A percentile compares a stretch with the other conserved stretches of the same genome.
These are phyloP conservation scores for Starmerella asiatica DNA, from an alignment of 805 yeast species.

Conservation along the genomic window DNA sequence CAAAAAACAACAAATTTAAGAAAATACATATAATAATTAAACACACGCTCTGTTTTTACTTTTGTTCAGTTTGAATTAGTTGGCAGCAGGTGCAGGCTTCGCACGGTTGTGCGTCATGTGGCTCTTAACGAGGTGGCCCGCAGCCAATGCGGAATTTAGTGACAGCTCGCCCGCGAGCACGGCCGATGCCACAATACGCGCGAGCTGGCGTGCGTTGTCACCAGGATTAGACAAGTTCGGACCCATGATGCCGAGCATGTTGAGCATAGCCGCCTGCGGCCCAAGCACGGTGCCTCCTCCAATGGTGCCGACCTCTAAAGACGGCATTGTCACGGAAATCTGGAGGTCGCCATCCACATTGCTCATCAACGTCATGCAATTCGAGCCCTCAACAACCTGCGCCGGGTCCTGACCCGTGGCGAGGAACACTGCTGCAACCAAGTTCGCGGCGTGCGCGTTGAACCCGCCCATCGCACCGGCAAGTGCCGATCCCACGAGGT, in stretches of 20 bases:
- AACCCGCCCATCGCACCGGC: slow-evolving; percentile 98
- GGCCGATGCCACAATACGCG: slow-evolving; percentile 82
- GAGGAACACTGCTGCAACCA: slow-evolving; percentile 83
- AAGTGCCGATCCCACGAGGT: slow-evolving; percentile 92
- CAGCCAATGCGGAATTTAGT: slow-evolving; percentile 89
- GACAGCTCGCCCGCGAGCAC: slow-evolving; percentile 95
- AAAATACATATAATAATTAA: too few species aligned
- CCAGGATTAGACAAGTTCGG: slow-evolving; percentile 93
- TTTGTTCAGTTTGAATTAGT: neutral
- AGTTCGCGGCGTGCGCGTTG: slow-evolving; percentile 95
- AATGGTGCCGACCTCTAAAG: slow-evolving; percentile 96
- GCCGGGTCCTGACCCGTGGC: slow-evolving; percentile 99
- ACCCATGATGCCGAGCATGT: slow-evolving; percentile 85
- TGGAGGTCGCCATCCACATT: slow-evolving; percentile 67
- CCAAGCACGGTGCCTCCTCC: slow-evolving; percentile 98
- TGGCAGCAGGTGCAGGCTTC: slow-evolving; percentile 28
- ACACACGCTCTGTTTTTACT: neutral
- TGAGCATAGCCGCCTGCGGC: slow-evolving; percentile 94
- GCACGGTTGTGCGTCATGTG: slow-evolving; percentile 92
- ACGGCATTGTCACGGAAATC: slow-evolving; percentile 97
- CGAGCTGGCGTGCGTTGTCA: slow-evolving; percentile 83
- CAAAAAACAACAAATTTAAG: neutral
- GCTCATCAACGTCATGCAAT: slow-evolving; percentile 92
- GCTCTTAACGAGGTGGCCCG: slow-evolving; percentile 94
- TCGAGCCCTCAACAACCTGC: slow-evolving; percentile 93